Evolutionary conservation across 805 yeast species (phyloP).

Genomic region (Komagataella mondaviorum): DNA sequence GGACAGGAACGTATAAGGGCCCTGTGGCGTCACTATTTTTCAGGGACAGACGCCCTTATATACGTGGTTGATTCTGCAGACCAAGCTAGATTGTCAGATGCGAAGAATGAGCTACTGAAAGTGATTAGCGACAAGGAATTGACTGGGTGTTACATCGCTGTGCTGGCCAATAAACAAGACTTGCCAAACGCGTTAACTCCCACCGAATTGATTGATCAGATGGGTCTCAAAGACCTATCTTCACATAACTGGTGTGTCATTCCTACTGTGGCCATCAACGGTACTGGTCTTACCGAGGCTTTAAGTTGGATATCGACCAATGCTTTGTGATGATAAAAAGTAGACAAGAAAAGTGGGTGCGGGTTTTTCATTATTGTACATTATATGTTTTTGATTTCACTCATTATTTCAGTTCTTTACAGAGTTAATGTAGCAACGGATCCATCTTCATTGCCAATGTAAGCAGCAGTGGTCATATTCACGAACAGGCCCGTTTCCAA

Average conservation of each 20-base stretch:
- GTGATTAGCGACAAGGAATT: constrained; percentile 77
- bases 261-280: constrained; percentile 81
- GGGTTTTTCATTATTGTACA: background rate
- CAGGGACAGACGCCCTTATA: constrained; percentile 84
- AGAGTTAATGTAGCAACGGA: background rate
- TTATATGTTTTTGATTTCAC: background rate
- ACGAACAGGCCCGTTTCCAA: constrained; percentile 92
- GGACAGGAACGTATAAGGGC: constrained; percentile 91
- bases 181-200: constrained; percentile 60
- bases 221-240: constrained; percentile 46
- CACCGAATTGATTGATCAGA: constrained; percentile 61
- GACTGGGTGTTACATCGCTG: constrained; percentile 64
- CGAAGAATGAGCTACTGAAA: constrained; percentile 63
- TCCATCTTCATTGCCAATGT: constrained; percentile 83
- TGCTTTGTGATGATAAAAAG: constrained; percentile 6
- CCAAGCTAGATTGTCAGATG: constrained; percentile 55
- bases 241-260: constrained; percentile 84
- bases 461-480: constrained; percentile 62
- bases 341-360: background rate
- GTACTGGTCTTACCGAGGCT: constrained; percentile 83
- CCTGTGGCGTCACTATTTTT: constrained; percentile 89
- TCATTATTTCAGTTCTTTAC: background rate
- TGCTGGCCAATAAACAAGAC: constrained; percentile 86
- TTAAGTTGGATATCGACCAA: constrained; percentile 75
- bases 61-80: constrained; percentile 85